Conservation (phyloP, 2,329 filamentous ascomycete species). For the Aspergillus sp. region DNA sequence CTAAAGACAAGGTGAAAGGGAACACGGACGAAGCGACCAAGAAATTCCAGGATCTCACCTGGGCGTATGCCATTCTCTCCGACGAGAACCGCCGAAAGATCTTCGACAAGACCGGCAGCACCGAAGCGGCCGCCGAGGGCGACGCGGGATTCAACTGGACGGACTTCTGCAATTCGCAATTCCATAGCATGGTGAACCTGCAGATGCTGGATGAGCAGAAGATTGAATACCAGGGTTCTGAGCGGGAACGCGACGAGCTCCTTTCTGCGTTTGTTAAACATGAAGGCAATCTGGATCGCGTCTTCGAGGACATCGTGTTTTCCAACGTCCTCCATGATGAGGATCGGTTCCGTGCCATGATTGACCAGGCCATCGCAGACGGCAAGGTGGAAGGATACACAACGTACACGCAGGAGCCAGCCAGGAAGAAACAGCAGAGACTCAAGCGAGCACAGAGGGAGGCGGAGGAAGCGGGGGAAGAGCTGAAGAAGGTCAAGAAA, state of each 20-base stretch:
- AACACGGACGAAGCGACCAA: conserved; percentile 64
- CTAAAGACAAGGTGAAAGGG: conserved; percentile 62
- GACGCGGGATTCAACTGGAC: conserved; percentile 81
- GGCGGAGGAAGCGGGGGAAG: conserved; percentile 61
- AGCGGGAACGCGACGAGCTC: conserved; percentile 73
- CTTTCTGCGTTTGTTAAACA: conserved; percentile 63
- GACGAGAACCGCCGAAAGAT: conserved; percentile 69
- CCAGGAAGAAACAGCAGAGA: conserved; percentile 51
- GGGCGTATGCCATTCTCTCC: conserved; percentile 88
- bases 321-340: conserved; percentile 79
- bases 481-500: conserved; percentile 65
- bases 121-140: conserved; percentile 63
- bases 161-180: conserved; percentile 80
- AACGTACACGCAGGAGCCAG: conserved; percentile 65
- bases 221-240: conserved; percentile 69
- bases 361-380: conserved; percentile 66
- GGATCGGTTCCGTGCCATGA: conserved; percentile 68
- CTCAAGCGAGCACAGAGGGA: conserved; percentile 57
- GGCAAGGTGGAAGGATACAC: conserved; percentile 58
- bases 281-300: conserved; percentile 63
- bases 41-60: conserved; percentile 82
- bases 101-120: conserved; percentile 86
- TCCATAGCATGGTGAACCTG: conserved; percentile 62
- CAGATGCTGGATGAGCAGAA: conserved; percentile 69
- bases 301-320: conserved; percentile 81